Base-by-base conservation (phyloP, 768 basidiomycete species). In the Russula dissimulans region DNA sequence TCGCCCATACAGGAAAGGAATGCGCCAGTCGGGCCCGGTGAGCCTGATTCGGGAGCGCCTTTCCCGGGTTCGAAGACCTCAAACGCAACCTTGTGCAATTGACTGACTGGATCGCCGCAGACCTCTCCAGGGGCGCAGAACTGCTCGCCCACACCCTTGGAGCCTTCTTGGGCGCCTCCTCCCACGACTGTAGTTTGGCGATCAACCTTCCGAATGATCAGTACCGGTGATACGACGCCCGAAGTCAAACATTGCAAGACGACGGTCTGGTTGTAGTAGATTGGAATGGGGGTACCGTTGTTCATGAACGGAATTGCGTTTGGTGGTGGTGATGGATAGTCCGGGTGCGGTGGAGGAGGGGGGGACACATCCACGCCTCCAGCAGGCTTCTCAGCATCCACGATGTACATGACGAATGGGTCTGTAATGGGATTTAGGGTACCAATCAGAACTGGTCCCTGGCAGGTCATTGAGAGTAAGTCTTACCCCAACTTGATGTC, bases 181-280 rank as follows among this genome's bases (percentile, higher is more conserved):
- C 95, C 95, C 44, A 95, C 87, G 41, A 89, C 93, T 8, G 84
- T 89, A 2, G 90, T 91, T 65, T 86, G 89, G 66, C 88, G 86
- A 67, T 97, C 95, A 55, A 97, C 91, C 68, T 94, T 92, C 56
- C 95, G 89, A 66, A 97, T 89, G 73, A 97, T 89, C 46, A 98
- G 79, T 43, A 94, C 85, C 10, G 95, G 95, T 60, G 90, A 91
- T 67, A 95, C 89, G 45, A 94, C 89, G 32, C 94, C 95, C 3
- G 95, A 95, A 1, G 89, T 89, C 65, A 95, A 77, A 68, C 94
- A 97, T 70, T 98, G 95, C 39, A 98, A 73, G 34, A 97, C 91
- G 49, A 98, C 89, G 1, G 92, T 94, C 71, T 95, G 90, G 69
- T 98, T 98, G 79, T 97, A 98, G 73, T 94, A 92, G 59, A 98